Evolutionary conservation across 345 rosid species (phyloP).

Genomic region (Aethionema arabicum): DNA sequence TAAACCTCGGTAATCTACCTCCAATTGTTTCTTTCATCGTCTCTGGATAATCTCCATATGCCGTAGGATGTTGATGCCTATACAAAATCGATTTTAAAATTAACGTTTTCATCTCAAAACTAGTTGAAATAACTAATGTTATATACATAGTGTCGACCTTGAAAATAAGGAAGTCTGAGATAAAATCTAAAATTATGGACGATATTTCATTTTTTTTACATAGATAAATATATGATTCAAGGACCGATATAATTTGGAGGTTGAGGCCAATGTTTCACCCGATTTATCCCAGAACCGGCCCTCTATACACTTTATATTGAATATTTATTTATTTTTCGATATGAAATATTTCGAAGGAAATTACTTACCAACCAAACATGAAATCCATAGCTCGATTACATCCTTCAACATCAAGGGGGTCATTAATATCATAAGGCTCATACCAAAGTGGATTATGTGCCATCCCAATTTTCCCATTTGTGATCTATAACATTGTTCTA

Average conservation of each 20-base stretch:
- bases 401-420: slow-evolving; percentile 34
- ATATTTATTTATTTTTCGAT: not conserved
- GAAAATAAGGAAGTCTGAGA: not conserved
- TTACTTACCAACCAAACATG: slow-evolving; percentile 42
- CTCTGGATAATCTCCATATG: slow-evolving; percentile 58
- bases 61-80: slow-evolving; percentile 58
- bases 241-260: too few species aligned
- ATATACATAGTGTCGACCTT: not conserved
- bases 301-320: too few species aligned
- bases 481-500: slow-evolving; percentile 23
- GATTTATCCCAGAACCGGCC: too few species aligned
- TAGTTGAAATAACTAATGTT: not conserved
- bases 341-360: too few species aligned
- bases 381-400: slow-evolving; percentile 41
- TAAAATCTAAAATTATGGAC: too few species aligned
- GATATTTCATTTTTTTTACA: too few species aligned
- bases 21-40: slow-evolving; percentile 51
- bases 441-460: slow-evolving; percentile 40
- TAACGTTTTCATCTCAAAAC: not conserved
- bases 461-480: slow-evolving; percentile 37
- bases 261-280: not conserved
- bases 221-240: too few species aligned
- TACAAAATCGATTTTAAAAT: slow-evolving; percentile 7
- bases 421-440: slow-evolving; percentile 33
- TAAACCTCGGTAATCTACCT: slow-evolving; percentile 55